A percentile compares a stretch with the other conserved stretches of the same genome.
These are phyloP conservation scores for Volvox africanus DNA, from an alignment of 139 green algal genomes.

Conservation along the genomic window DNA sequence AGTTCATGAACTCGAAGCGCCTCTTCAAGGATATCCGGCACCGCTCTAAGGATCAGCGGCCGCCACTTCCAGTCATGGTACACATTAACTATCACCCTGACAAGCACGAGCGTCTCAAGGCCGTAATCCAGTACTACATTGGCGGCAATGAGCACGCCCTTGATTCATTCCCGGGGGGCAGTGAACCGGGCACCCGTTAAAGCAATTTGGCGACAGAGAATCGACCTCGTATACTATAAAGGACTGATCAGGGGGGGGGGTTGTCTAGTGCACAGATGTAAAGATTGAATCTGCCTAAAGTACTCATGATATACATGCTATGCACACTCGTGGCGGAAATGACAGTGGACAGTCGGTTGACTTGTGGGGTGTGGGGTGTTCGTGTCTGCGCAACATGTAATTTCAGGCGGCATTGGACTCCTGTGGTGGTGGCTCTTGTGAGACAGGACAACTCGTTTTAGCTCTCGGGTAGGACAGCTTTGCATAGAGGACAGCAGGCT, in stretches of 20 bases:
- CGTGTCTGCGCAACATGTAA: no score
- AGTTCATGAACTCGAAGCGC: conserved; percentile 92
- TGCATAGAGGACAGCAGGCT: conserved; percentile 52
- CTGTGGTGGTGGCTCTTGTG: neutral
- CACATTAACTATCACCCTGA: conserved; percentile 83
- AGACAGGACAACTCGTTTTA: neutral
- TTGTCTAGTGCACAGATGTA: no score
- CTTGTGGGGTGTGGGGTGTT: no score
- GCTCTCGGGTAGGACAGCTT: conserved; percentile 6
- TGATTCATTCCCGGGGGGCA: conserved; percentile 84
- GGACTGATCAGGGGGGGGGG: no score
- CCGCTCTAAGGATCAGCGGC: conserved; percentile 61
- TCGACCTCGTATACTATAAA: no score
- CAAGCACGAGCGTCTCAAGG: conserved; percentile 89
- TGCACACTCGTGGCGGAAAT: no score
- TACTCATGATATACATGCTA: no score
- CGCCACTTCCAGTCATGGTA: conserved; percentile 77
- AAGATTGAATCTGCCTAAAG: no score
- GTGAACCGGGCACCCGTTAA: conserved; percentile 73
- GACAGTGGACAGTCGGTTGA: no score
- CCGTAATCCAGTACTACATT: conserved; percentile 78
- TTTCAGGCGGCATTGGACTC: no score
- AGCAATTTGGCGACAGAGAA: neutral
- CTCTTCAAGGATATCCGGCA: conserved; percentile 81
- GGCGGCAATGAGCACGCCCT: conserved; percentile 77